Evolutionary conservation across 495 filamentous ascomycete genomes (phyloP).

Genomic region (Pyronema domesticum): DNA sequence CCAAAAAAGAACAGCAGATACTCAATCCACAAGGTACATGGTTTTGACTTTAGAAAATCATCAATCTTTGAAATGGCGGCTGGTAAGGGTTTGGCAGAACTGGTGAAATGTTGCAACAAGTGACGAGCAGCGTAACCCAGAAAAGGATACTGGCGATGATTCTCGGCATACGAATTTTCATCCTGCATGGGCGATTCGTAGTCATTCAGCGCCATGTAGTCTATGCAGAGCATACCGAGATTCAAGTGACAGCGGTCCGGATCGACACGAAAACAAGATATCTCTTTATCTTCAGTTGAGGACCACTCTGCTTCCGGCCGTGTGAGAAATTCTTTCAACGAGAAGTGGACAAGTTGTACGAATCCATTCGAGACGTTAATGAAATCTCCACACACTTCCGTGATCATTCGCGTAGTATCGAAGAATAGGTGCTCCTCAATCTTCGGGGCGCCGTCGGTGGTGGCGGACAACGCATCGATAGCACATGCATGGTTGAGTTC

Average conservation of each 20-base stretch:
- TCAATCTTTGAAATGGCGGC: background rate
- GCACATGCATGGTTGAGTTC: background rate
- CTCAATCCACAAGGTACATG: background rate
- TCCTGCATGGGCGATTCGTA: background rate
- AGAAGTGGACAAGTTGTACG: background rate
- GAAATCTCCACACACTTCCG: background rate
- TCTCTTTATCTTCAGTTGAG: background rate
- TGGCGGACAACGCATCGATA: background rate
- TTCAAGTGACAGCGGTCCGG: background rate
- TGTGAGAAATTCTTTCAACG: background rate
- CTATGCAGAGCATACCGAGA: background rate
- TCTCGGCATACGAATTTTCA: background rate
- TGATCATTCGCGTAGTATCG: background rate
- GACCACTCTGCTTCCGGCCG: background rate
- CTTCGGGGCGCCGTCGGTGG: background rate
- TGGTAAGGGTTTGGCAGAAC: background rate
- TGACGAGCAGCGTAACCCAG: background rate
- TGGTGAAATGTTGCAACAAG: background rate
- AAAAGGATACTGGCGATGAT: background rate
- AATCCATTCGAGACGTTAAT: background rate
- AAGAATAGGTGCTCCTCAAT: background rate
- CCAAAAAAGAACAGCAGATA: background rate
- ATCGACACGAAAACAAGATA: background rate
- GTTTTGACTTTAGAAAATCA: background rate
- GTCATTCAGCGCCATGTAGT: background rate